A percentile compares a stretch with the other conserved stretches of the same genome.
Evolutionary conservation across 805 yeast genomes (phyloP).

Genomic region (Metschnikowia koreensis): DNA sequence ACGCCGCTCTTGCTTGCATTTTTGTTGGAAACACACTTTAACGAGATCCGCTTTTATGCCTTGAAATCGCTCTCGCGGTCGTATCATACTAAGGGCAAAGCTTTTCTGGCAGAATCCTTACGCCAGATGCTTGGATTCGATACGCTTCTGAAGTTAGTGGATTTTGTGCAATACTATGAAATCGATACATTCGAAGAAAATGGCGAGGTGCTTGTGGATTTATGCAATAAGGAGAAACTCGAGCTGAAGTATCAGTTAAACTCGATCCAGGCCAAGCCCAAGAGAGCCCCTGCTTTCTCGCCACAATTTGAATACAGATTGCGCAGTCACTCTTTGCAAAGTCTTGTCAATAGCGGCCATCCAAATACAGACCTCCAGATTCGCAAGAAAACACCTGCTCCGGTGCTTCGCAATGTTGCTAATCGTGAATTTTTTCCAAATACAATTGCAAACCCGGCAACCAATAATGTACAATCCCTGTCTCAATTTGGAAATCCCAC

Average conservation of each 20-base stretch:
- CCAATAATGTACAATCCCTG: not conserved
- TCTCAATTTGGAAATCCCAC: not conserved
- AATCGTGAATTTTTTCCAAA: too few species aligned
- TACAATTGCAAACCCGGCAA: too few species aligned
- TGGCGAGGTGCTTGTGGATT: conserved; percentile 33
- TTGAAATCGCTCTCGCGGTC: conserved; percentile 63
- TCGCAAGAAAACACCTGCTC: not conserved
- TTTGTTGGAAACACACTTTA: conserved; percentile 74
- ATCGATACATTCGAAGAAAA: conserved; percentile 40
- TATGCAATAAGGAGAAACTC: conserved; percentile 42
- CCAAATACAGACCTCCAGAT: conserved; percentile 28
- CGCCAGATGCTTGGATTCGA: conserved; percentile 64
- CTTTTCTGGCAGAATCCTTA: conserved; percentile 52
- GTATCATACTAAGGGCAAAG: conserved; percentile 68
- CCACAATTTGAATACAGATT: conserved; percentile 28
- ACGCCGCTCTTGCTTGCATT: conserved; percentile 71
- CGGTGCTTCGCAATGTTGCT: not conserved
- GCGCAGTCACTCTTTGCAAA: conserved; percentile 21
- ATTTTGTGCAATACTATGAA: conserved; percentile 64
- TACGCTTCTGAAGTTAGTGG: conserved; percentile 46
- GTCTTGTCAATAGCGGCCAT: conserved; percentile 35
- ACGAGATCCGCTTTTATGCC: conserved; percentile 74
- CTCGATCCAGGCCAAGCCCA: conserved; percentile 39
- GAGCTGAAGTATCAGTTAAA: conserved; percentile 38
- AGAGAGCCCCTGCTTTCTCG: conserved; percentile 35